A percentile compares a stretch with the other conserved stretches of the same genome.
phyloP scores from a whole-genome alignment of 179 eudicot species.

The Drosera spatulata region DNA sequence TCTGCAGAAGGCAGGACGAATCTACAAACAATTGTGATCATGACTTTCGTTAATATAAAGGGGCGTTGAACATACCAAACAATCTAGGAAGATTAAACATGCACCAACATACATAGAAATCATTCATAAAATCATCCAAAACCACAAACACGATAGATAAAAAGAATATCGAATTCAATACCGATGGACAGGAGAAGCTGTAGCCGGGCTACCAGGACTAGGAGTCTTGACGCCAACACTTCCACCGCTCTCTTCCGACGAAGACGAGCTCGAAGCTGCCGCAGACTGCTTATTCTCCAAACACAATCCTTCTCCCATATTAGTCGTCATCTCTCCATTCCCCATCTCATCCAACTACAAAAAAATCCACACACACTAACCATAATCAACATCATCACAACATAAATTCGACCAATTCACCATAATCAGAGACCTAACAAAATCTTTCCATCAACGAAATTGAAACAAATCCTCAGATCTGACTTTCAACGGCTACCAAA shows the following conservation, averaged over 20 bases:
- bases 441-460: neutral
- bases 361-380: conserved; percentile 16
- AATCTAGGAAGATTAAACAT: neutral
- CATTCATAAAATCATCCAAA: neutral
- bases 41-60: neutral
- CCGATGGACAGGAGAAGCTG: conserved; percentile 65
- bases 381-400: conserved; percentile 4
- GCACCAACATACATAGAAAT: neutral
- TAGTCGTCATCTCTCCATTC: conserved; percentile 28
- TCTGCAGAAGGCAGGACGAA: too few relatives aligned
- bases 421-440: neutral
- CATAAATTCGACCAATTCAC: too few relatives aligned
- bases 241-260: conserved; percentile 53
- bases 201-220: conserved; percentile 45
- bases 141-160: neutral
- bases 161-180: conserved; percentile 11
- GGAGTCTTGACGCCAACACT: conserved; percentile 58
- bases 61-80: neutral
- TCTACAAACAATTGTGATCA: neutral
- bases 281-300: conserved; percentile 71
- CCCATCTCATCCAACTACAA: conserved; percentile 39
- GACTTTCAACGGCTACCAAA: neutral
- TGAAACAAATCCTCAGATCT: neutral
- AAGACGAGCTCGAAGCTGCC: conserved; percentile 60
- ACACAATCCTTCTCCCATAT: conserved; percentile 33